phyloP scores from a whole-genome alignment of 441 rosid genomes.

The Croton setiger region DNA sequence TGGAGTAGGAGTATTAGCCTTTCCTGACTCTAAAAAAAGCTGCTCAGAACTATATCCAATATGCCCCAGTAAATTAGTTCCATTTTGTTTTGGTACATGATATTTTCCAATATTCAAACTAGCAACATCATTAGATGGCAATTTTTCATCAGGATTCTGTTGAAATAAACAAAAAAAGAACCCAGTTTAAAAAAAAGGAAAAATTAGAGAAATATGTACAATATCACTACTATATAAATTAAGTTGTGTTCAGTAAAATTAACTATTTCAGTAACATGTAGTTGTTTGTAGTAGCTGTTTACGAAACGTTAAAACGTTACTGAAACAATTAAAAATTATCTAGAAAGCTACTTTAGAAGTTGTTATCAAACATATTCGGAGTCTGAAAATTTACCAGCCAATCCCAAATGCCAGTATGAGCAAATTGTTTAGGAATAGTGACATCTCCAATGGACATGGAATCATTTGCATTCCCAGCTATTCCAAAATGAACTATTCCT shows the following conservation, averaged over 20 bases:
- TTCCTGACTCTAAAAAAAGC: constrained; percentile 3
- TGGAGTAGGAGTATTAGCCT: too few relatives aligned
- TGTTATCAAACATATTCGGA: too few relatives aligned
- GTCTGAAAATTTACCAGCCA: constrained; percentile 35
- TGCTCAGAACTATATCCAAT: constrained; percentile 36
- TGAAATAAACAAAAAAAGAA: background rate
- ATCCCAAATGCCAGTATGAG: constrained; percentile 48
- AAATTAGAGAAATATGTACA: background rate
- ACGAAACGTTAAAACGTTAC: too few relatives aligned
- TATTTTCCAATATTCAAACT: constrained; percentile 35
- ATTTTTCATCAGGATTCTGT: constrained; percentile 34
- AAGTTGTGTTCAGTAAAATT: too few relatives aligned
- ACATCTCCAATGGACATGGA: constrained; percentile 63
- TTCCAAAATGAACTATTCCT: constrained; percentile 40
- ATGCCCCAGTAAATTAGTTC: constrained; percentile 34
- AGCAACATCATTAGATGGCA: constrained; percentile 23
- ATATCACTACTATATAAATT: too few relatives aligned
- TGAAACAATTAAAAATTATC: too few relatives aligned
- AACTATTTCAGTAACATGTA: too few relatives aligned
- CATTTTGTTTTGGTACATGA: constrained; percentile 37
- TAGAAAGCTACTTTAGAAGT: too few relatives aligned
- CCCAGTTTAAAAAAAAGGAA: too few relatives aligned
- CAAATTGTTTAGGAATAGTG: constrained; percentile 44
- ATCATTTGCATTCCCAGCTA: constrained; percentile 44
- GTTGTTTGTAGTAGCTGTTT: too few relatives aligned